These are phyloP conservation scores for Populus davidiana DNA, from an alignment of 345 rosid genomes.

Conservation along the genomic window DNA sequence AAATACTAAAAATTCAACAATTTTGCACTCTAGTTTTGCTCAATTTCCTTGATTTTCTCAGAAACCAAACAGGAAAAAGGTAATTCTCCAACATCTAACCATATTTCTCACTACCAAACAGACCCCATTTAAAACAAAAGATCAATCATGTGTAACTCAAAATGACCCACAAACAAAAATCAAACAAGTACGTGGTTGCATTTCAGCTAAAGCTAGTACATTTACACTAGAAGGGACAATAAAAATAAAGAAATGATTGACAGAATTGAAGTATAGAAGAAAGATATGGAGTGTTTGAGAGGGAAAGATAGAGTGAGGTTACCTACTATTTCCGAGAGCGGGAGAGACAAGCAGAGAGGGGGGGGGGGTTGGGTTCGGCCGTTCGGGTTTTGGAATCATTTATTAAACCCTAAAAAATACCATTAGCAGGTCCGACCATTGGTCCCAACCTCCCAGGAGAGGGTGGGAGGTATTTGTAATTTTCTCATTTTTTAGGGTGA, in stretches of 20 bases:
- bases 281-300: not conserved
- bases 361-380: not conserved
- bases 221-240: not conserved
- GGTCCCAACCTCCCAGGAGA: not conserved
- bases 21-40: not conserved
- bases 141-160: not conserved
- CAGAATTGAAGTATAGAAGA: not conserved
- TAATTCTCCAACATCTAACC: not conserved
- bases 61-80: not conserved
- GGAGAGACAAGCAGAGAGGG: not conserved
- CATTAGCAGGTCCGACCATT: not conserved
- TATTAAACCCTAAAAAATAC: constrained; percentile 13
- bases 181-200: not conserved
- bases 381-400: not conserved
- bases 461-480: not conserved
- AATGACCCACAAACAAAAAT: not conserved
- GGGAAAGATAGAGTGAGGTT: not conserved
- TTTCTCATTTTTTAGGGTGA: not conserved
- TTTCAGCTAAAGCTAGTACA: not conserved
- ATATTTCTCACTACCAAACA: not conserved
- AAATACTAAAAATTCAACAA: not conserved
- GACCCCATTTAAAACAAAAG: not conserved
- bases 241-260: not conserved
- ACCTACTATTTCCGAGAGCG: not conserved
- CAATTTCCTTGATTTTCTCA: not conserved